Percentiles rank a stretch among this genome's conserved stretches.
Evolutionary conservation across 305 asterid genomes (phyloP).

Genomic region (Fraxinus velutina): DNA sequence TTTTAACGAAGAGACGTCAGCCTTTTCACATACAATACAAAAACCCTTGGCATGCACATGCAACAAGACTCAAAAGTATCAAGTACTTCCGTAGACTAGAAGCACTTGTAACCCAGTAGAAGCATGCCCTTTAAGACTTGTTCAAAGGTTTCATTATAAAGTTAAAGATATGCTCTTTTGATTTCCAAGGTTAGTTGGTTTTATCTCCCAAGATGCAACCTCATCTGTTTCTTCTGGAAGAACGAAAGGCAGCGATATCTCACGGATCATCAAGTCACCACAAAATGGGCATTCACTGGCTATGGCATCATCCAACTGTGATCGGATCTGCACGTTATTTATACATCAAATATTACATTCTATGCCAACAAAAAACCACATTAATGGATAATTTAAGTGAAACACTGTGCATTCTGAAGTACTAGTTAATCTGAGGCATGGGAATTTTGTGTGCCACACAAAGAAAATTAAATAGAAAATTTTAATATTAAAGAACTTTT

Average conservation of each 20-base stretch:
- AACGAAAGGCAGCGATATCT: slow-evolving; percentile 73
- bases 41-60: not conserved
- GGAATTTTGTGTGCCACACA: not conserved
- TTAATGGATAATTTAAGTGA: not conserved
- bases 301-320: slow-evolving; percentile 81
- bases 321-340: slow-evolving; percentile 61
- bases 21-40: not conserved
- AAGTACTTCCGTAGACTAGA: not conserved
- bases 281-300: slow-evolving; percentile 93
- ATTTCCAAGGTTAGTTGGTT: slow-evolving; percentile 48
- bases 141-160: slow-evolving; percentile 25
- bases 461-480: not conserved
- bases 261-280: slow-evolving; percentile 88
- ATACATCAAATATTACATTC: slow-evolving; percentile 13
- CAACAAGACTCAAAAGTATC: not conserved
- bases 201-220: slow-evolving; percentile 74
- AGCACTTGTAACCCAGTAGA: not conserved
- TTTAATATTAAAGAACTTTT: not conserved
- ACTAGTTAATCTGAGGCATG: not conserved
- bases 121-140: not conserved
- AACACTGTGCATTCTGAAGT: not conserved
- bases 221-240: slow-evolving; percentile 55
- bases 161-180: slow-evolving; percentile 66
- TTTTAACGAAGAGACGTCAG: not conserved
- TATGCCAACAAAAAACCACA: not conserved